Evolutionary conservation across 805 yeast species (phyloP), one percentile per base, ranked within the genome.

Genomic region (Saccharomycopsis fibuligera): DNA sequence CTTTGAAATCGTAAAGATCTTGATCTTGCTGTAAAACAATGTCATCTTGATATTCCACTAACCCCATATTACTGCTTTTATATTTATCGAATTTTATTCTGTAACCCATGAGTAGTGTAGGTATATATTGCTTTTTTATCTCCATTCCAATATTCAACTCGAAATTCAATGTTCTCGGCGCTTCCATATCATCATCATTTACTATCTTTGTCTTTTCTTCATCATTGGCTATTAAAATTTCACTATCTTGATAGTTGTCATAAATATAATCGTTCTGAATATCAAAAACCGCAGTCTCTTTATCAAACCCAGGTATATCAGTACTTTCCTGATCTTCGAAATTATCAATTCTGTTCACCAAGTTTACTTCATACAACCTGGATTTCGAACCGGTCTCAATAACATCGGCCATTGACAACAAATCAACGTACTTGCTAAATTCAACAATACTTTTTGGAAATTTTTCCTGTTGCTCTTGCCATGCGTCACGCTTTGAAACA

Each of bases 71-170:
- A 12, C 12, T 12, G 8, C 10, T 8, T 8, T 27, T 27, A 27
- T 8, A 8, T 27, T 10, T 6, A 35, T 16, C 37, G 14, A 35
- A 8, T 16, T 35, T 27, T 12, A 27, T 8, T 27, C 31, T 27
- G 12, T 27, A 27, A 8, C 31, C 31, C 31, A 27, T 27, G 31
- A 27, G 12, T 8, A 12, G 12, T 12, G 12, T 12, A 8, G 31
- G 31, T 8, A 27, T 27, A n/a, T 35, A 35, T 8, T 23, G 6
- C 16, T 40, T 29, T 12, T n/a, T 23, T 5, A 40, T 6, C 23
- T 41, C 44, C 17, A 25, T 9, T 5, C 45, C 45, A 31, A 42
- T 42, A 31, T 42, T 42, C 23, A 42, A 42, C 17, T 42, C 45
- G 29, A 29, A 33, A 5, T 27, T 12, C 19, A 27, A 27, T 8